Evolutionary conservation across 148 eudicot species (phyloP).

Genomic region (Gaultheria prostrata): DNA sequence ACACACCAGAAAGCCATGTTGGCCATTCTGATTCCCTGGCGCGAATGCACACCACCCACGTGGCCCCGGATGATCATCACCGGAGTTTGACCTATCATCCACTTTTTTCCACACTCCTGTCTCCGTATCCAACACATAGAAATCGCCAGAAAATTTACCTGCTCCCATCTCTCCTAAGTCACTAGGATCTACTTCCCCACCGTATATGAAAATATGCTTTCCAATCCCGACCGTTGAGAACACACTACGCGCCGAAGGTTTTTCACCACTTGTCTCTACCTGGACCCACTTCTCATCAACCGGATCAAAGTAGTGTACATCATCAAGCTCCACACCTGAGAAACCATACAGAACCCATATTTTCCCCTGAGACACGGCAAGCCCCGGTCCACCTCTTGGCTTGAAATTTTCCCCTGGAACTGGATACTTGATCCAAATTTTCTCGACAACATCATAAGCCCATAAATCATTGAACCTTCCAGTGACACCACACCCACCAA

Average conservation of each 20-base stretch:
- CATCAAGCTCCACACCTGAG: slow-evolving; percentile 70
- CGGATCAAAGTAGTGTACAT: slow-evolving; percentile 71
- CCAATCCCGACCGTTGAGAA: slow-evolving; percentile 61
- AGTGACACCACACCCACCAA: slow-evolving; percentile 77
- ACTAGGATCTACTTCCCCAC: slow-evolving; percentile 96
- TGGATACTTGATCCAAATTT: slow-evolving; percentile 60
- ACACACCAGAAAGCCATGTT: slow-evolving; percentile 67
- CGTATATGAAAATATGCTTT: slow-evolving; percentile 51
- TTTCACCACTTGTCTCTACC: slow-evolving; percentile 71
- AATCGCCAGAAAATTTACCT: slow-evolving; percentile 65
- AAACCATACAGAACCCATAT: slow-evolving; percentile 97
- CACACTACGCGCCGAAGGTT: slow-evolving; percentile 71
- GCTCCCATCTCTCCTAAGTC: slow-evolving; percentile 89
- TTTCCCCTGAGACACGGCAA: slow-evolving; percentile 49
- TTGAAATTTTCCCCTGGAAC: slow-evolving; percentile 59
- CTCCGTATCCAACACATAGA: slow-evolving; percentile 64
- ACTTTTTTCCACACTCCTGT: slow-evolving; percentile 55
- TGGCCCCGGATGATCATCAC: slow-evolving; percentile 72
- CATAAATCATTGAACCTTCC: slow-evolving; percentile 86
- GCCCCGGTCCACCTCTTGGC: slow-evolving; percentile 93
- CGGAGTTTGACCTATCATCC: slow-evolving; percentile 40
- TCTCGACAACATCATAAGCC: slow-evolving; percentile 66
- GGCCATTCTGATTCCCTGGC: slow-evolving; percentile 38
- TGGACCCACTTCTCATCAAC: slow-evolving; percentile 50
- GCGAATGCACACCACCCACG: slow-evolving; percentile 93